Base-by-base conservation (phyloP, 164 flowering plant genomes). In the Vitis rotundifolia region DNA sequence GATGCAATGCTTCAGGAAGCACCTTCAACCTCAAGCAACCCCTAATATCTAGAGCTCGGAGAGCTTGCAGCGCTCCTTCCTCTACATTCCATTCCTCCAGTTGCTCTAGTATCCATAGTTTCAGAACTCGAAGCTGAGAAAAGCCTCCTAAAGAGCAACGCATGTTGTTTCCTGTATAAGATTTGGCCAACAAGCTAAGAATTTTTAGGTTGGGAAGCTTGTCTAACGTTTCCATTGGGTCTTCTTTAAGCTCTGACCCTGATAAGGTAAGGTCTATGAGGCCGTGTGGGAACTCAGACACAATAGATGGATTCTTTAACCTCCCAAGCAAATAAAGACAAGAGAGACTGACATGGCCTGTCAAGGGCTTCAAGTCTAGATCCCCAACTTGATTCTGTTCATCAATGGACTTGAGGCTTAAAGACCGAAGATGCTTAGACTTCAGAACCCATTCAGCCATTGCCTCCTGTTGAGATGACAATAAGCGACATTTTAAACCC, bases 361-460 rank as follows among this genome's bases (percentile, higher is more conserved):
- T 26, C 14, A 74, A 44, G 4, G 76, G 18, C 28, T 31, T 59
- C 18, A 74, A 28, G 10, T 11, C 22, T 1, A 81, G 68, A 0
- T 37, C 11, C 11, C 72, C 57, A 11, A 79, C 80, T 11, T 51
- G 29, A 10, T 70, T 71, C 7, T 0, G 9, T 26, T 60, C 66
- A 44, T 69, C 57, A 11, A 59, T 55, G n/a, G 82, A 74, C 50
- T 60, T 70, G 37, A 78, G 60, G 63, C 64, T 72, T 62, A 81
- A 49, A 5, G 66, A 53, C 28, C 64, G 50, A 64, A 81, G 82
- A 11, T 49, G 3, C 2, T 64, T 59, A 26, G 76, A 37, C 10
- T 49, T 16, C 0, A 22, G 50, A 55, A 81, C 64, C 82, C 79
- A 76, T 0, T 47, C 57, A 2, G 28, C 47, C 8, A 57, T 9